Conservation (phyloP, 208 protist species). For the Leishmania aethiopica region DNA sequence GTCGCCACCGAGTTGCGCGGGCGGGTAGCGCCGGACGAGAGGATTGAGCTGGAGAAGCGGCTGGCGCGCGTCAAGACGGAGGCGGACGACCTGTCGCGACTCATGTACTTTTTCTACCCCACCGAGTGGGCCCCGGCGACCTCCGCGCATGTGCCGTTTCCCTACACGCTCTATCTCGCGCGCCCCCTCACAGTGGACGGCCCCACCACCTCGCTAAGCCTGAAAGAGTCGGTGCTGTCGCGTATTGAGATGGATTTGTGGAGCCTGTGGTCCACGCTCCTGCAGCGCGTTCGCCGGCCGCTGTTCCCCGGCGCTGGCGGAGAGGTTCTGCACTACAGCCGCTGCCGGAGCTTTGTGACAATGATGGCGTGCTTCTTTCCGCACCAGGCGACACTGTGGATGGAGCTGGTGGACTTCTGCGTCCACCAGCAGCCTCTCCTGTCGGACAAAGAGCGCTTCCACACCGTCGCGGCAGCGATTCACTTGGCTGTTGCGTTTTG, state of each 20-base stretch:
- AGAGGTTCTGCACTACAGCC: conserved; percentile 56
- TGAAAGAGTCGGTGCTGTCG: conserved; percentile 30
- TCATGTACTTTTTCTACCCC: conserved; percentile 40
- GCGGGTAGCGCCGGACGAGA: conserved; percentile 57
- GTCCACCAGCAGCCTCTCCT: conserved; percentile 32
- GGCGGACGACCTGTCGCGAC: conserved; percentile 38
- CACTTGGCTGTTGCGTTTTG: conserved; percentile 30
- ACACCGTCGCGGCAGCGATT: conserved; percentile 29
- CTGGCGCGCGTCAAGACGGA: conserved; percentile 46
- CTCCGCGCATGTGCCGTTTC: conserved; percentile 21
- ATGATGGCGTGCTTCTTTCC: conserved; percentile 70
- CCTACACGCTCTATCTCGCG: conserved; percentile 48
- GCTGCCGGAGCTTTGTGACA: conserved; percentile 49
- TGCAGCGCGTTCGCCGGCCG: conserved; percentile 40
- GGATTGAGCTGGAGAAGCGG: conserved; percentile 50
- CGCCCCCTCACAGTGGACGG: conserved; percentile 41
- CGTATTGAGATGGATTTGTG: conserved; percentile 65
- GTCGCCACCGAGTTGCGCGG: conserved; percentile 59
- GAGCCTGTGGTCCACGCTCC: conserved; percentile 55
- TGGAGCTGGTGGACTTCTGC: conserved; percentile 45
- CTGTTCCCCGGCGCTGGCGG: conserved; percentile 40
- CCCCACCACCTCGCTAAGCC: conserved; percentile 9
- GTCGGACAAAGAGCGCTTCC: conserved; percentile 34
- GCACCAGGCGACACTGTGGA: conserved; percentile 50
- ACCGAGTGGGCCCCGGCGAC: conserved; percentile 30